Conservation (phyloP, 73 alveolate species). For the Paramecium primaurelia region DNA sequence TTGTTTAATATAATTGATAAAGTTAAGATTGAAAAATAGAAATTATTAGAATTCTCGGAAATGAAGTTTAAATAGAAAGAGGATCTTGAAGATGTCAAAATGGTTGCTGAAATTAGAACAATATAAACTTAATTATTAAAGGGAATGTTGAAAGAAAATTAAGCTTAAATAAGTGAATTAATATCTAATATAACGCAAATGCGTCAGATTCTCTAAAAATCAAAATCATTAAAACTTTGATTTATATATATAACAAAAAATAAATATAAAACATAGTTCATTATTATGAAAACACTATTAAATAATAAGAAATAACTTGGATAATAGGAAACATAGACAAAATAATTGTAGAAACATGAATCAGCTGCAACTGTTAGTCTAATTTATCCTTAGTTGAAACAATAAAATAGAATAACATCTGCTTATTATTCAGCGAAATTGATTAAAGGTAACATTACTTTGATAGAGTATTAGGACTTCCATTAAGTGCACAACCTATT, state of each 20-base stretch:
- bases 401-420: slow-evolving; percentile 25
- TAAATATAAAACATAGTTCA: neutral
- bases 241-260: neutral
- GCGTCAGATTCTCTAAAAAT: neutral
- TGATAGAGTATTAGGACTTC: neutral
- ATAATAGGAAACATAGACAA: neutral
- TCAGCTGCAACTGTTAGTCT: neutral
- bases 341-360: neutral
- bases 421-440: slow-evolving; percentile 26
- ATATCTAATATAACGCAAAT: neutral
- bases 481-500: neutral
- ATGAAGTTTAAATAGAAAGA: neutral
- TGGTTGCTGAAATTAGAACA: neutral
- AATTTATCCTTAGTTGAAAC: neutral
- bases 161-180: neutral
- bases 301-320: neutral
- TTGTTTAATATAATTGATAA: neutral
- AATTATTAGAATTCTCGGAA: neutral
- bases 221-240: neutral
- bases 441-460: neutral
- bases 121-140: neutral
- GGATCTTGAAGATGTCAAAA: neutral
- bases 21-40: neutral
- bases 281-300: neutral
- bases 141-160: neutral